phyloP scores from a whole-genome alignment of 2,329 filamentous ascomycete genomes.

The Geoglossum cookeanum region DNA sequence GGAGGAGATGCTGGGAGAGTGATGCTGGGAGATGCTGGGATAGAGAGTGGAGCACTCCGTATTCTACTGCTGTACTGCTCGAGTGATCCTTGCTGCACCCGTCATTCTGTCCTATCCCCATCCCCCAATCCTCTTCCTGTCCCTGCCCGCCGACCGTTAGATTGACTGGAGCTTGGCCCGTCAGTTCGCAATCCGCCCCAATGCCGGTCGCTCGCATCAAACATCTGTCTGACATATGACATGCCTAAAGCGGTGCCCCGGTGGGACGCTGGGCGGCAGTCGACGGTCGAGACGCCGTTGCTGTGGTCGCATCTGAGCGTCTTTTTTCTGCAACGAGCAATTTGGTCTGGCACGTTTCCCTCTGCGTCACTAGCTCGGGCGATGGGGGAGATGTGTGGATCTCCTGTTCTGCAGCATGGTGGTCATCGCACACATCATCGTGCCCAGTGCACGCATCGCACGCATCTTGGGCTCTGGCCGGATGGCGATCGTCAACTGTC shows the following conservation, averaged over 20 bases:
- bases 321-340: neutral
- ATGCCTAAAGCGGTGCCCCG: neutral
- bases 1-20: too few species aligned
- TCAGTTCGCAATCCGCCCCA: neutral
- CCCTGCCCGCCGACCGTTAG: too few species aligned
- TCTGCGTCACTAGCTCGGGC: neutral
- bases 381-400: neutral
- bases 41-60: too few species aligned
- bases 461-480: neutral
- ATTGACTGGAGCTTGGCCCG: neutral
- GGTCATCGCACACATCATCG: neutral
- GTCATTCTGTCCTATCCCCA: too few species aligned
- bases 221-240: neutral
- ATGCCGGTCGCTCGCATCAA: neutral
- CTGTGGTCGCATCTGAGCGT: too few species aligned
- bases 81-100: too few species aligned
- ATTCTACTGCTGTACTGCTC: too few species aligned
- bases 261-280: too few species aligned
- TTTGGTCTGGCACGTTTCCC: neutral
- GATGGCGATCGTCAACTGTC: neutral
- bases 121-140: too few species aligned
- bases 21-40: too few species aligned
- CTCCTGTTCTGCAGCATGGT: neutral
- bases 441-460: neutral
- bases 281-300: too few species aligned